Conservation (phyloP, 83 land plant genomes). For the Isoetes engelmannii region DNA sequence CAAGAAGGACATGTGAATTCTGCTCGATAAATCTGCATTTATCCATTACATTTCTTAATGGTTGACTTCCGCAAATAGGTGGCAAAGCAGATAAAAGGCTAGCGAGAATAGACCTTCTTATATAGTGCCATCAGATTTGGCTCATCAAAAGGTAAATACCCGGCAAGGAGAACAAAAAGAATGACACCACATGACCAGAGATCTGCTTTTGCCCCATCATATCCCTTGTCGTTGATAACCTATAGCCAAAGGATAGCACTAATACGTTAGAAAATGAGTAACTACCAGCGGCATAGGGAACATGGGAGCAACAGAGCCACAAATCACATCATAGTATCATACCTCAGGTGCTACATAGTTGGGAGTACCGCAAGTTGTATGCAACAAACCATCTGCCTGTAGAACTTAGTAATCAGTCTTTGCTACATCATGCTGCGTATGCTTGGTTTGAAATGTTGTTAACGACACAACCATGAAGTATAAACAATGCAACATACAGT, state of each 20-base stretch:
- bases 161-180: conserved; percentile 86
- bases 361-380: conserved; percentile 92
- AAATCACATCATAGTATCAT: background rate
- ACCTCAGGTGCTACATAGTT: conserved; percentile 96
- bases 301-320: background rate
- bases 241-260: conserved; percentile 18
- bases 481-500: no score
- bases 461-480: no score
- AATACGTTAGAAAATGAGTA: background rate
- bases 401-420: conserved; percentile 2
- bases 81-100: background rate
- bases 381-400: conserved; percentile 75
- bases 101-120: conserved; percentile 47
- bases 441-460: no score
- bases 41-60: background rate
- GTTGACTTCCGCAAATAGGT: background rate
- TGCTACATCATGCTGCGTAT: no score
- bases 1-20: conserved; percentile 83
- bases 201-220: conserved; percentile 95
- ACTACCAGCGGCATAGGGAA: background rate
- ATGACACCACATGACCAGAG: conserved; percentile 97
- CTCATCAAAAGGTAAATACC: conserved; percentile 87
- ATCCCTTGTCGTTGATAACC: conserved; percentile 75
- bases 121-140: conserved; percentile 63
- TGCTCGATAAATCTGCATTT: conserved; percentile 67